Evolutionary conservation across 257 asterid species (phyloP), one percentile per base, ranked within the genome.

Genomic region (Parsonsia alboflavescens): DNA sequence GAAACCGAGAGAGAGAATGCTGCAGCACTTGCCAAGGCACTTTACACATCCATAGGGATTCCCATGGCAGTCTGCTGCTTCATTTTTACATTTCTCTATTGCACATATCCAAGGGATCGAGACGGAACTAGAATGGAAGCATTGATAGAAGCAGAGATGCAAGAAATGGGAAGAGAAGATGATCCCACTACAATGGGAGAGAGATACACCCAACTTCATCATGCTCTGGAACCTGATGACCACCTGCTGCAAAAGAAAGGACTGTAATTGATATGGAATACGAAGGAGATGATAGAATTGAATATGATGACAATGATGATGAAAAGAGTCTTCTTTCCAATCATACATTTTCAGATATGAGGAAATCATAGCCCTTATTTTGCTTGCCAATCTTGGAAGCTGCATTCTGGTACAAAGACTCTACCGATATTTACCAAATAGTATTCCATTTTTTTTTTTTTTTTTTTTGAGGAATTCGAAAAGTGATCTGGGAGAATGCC

Each of bases 11-110:
- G 95, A 85, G 90, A 85, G 75, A 93, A 91, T 24, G 97, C 96
- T 22, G 89, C 86, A 56, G 88, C 98, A 26, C 92, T 94, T 30
- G 97, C 96, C 7, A 94, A 89, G 81, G 98, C 97, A 22, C 93
- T 92, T 12, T 92, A 90, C 89, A 82, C 95, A n/a, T 87, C 97
- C 22, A 94, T 92, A 74, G 94, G 96, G 61, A 82, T 90, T 56
- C 98, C 99, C 11, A 84, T 92, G 78, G 79, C 87, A 0, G 70
- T 90, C 19, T 90, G 99, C 73, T 88, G 93, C 56, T 76, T 75
- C 58, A 69, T 92, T 82, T 94, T 92, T 80, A 86, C 97, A 19
- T 86, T 90, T 73, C 89, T 92, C 66, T 88, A 91, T 13, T 88
- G 93, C 49, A 88, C 97, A 0, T 92, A 89, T 56, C 97, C 95